Evolutionary conservation across 2,329 filamentous ascomycete species (phyloP), one percentile per base, ranked within the genome.

Genomic region (Intubia oerlemansii): DNA sequence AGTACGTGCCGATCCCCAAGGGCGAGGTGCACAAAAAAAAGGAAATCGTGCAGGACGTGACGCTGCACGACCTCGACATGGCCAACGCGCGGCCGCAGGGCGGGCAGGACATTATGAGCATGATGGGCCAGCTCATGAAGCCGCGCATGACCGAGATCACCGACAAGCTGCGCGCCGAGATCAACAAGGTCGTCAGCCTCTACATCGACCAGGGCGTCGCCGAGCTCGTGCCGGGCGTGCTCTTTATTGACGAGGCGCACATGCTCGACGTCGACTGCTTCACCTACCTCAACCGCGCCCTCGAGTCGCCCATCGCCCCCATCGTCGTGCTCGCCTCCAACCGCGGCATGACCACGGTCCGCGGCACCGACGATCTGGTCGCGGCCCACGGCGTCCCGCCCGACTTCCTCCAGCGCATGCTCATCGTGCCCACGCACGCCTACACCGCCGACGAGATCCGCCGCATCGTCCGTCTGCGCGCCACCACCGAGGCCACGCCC

Each of bases 61-160:
- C 88, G 25, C 64, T 98, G 38, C 88, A 98, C 51, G 88, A 98
- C 47, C 61, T 98, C 32, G 88, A 98, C 46, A 76, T 95, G 37
- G 88, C 88, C 38, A 98, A 98, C 45, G 78, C 88, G 10, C 64
- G 85, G 43, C 88, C 88, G 5, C 82, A 95, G 57, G 88, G 88
- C 30, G 88, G 88, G 25, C 88, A 98, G 59, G 88, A 98, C 51
- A 91, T 98, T 40, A 95, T 98, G 84, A 93, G 84, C 58, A 95
- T 98, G 88, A 95, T 98, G 85, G 88, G 88, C 43, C 88, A 98
- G 54, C 57, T 98, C 45, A 93, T 95, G 82, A 95, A 95, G 65
- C 88, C 88, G 36, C 90, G 90, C 60, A 93, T 93, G 72, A 98
- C 88, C 5, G 88, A 98, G 51, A 95, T 98, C 45, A 98, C 88